Evolutionary conservation across 768 basidiomycete species (phyloP), one percentile per base, ranked within the genome.

Genomic region (Sistotremastrum suecicum): DNA sequence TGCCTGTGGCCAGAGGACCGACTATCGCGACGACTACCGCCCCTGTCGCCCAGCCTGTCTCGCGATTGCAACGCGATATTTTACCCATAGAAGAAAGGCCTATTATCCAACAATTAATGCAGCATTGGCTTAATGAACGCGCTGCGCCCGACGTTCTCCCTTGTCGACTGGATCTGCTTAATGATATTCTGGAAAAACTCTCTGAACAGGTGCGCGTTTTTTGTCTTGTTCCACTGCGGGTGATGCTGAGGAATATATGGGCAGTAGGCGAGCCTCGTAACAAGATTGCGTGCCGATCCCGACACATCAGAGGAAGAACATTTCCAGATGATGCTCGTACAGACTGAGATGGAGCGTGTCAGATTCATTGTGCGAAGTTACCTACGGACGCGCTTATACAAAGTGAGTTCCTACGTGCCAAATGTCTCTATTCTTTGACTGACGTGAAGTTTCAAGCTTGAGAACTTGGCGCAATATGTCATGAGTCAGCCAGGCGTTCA

Each of bases 351-450:
- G 53, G 91, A 97, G 58, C 77, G 92, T 37, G 86, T 89, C 54
- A 92, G 90, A 62, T 97, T 90, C 57, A 75, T 94, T 46, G 77
- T 95, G 29, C 67, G 91, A 47, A 87, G 88, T 1, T 97, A 94
- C 59, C 73, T 94, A 4, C 74, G 92, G 28, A 87, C 84, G 31
- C 70, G 91, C 48, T 60, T 94, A 43, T 79, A 73, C 68, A 97
- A 97, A 75, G 91, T 84, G 50, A 39, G 66, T 47, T 5, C 29
- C 28, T 37, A 29, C 30, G 38, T 30, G 7, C 8, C 10, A 8
- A 9, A 20, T 36, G 28, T 39, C 29, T 8, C 4, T 30, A 4
- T 32, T 12, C 37, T 31, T 5, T 10, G 12, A 12, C 34, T 29
- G 30, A 2, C 34, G 5, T 29, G 55, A 34, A 44, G 1, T n/a